phyloP scores from a whole-genome alignment of 31 red algal genomes.

The Endocladia muricata region DNA sequence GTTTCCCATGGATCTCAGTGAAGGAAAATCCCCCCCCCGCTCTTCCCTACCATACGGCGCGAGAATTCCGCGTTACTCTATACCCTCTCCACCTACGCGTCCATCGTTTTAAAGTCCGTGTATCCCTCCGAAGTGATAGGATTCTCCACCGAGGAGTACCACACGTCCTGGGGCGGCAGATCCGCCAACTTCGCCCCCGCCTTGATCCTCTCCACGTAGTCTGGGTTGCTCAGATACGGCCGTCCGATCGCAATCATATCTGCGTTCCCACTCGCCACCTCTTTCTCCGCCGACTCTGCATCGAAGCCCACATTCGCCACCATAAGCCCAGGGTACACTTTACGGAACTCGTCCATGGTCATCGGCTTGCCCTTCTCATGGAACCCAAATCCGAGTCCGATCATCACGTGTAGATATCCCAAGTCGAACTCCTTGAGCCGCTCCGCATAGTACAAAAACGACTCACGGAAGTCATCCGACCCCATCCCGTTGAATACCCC shows the following conservation, averaged over 20 bases:
- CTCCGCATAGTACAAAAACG: conserved; percentile 59
- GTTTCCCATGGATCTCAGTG: no score
- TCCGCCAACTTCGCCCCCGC: conserved; percentile 2
- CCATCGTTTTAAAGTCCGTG: conserved; percentile 18
- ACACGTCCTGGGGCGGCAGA: conserved; percentile 2
- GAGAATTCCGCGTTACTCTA: no score
- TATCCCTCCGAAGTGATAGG: conserved; percentile 29
- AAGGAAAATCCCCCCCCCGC: no score
- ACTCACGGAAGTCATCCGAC: conserved; percentile 49
- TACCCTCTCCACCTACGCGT: background rate
- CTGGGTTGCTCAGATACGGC: conserved; percentile 45
- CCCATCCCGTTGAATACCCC: conserved; percentile 74
- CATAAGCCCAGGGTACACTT: conserved; percentile 14
- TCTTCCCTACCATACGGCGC: no score
- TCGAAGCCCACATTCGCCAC: conserved; percentile 52
- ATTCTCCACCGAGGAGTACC: conserved; percentile 38
- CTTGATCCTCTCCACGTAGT: conserved; percentile 24
- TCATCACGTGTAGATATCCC: conserved; percentile 74
- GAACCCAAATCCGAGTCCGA: conserved; percentile 45
- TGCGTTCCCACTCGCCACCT: background rate
- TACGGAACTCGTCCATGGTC: conserved; percentile 19
- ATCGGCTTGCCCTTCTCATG: conserved; percentile 62
- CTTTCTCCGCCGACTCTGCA: conserved; percentile 27
- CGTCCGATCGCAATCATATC: conserved; percentile 54
- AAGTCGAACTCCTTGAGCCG: conserved; percentile 40